phyloP scores from a whole-genome alignment of 352 stramenopile species.

The Phytophthora cryptogea region DNA sequence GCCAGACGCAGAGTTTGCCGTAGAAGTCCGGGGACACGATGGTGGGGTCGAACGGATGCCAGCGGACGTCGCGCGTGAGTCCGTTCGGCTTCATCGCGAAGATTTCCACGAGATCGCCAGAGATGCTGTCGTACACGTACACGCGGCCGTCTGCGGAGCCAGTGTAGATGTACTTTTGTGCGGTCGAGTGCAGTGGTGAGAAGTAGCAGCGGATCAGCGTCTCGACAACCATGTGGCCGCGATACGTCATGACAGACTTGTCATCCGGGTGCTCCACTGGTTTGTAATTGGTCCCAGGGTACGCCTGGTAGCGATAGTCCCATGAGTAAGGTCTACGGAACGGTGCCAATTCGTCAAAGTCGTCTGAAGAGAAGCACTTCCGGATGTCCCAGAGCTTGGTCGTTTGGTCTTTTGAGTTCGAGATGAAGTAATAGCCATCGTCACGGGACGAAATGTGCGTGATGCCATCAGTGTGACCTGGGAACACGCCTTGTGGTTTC shows the following conservation, averaged over 20 bases:
- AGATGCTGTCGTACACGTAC: constrained; percentile 83
- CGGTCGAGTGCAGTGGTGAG: constrained; percentile 85
- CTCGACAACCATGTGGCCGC: constrained; percentile 78
- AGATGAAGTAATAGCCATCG: constrained; percentile 89
- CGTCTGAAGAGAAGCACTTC: constrained; percentile 66
- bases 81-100: constrained; percentile 82
- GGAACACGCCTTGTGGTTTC: constrained; percentile 79
- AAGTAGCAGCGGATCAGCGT: constrained; percentile 88
- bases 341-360: constrained; percentile 44
- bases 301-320: constrained; percentile 86
- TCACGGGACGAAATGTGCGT: constrained; percentile 83
- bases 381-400: constrained; percentile 87
- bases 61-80: constrained; percentile 83
- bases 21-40: constrained; percentile 89
- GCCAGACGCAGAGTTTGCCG: constrained; percentile 85
- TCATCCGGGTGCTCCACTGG: constrained; percentile 74
- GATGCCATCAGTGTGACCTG: constrained; percentile 81
- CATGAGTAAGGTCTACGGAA: constrained; percentile 66
- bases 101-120: constrained; percentile 72
- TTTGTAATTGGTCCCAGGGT: constrained; percentile 58
- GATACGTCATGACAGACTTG: constrained; percentile 85
- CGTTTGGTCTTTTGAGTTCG: constrained; percentile 87
- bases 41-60: constrained; percentile 81
- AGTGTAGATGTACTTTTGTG: constrained; percentile 87
- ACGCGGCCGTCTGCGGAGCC: constrained; percentile 83